Evolutionary conservation across 164 flowering plant species (phyloP), one percentile per base, ranked within the genome.

Genomic region (Platanus orientalis): DNA sequence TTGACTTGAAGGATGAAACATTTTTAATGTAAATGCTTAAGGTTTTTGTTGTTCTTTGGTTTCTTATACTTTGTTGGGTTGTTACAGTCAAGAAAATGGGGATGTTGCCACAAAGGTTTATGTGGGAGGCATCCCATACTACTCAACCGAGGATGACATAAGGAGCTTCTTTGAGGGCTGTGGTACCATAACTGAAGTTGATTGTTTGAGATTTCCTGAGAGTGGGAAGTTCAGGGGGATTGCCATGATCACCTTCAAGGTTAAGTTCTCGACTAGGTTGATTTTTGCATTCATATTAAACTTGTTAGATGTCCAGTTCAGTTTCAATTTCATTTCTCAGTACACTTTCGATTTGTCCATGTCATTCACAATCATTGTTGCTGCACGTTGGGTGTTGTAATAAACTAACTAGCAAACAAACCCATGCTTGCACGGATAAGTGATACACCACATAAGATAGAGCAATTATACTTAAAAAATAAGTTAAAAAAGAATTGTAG

Each of bases 61-160:
- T 64, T 24, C 20, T 19, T 60, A 14, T 55, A 23, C 51, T 51
- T 14, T 47, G 13, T 44, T 62, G 49, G 28, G 17, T 53, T 55
- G 48, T 47, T 77, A 56, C 79, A 85, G 91, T 62, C 77, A 81
- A 63, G 78, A 68, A 58, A 71, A 60, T 64, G 73, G 26, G 12
- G 75, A 74, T 54, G 60, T 57, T 57, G 58, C 81, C 42, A 68
- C 70, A 1, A 94, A 86, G 77, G 83, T 90, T 40, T 94, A 90
- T 69, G 98, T 89, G 59, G 98, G 98, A 55, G 97, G 97, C 50
- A 94, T 94, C 60, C 98, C 98, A 24, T 94, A 80, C 76, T 82
- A 84, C 71, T 88, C 94, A 11, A 79, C 84, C 23, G 96, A 90
- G 73, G 96, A 90, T 69, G 98, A 94, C 62, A 90, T 94, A 32